Evolutionary conservation across 225 moss, liverwort and hornwort genomes (phyloP).

Genomic region (Straminergon stramineum): DNA sequence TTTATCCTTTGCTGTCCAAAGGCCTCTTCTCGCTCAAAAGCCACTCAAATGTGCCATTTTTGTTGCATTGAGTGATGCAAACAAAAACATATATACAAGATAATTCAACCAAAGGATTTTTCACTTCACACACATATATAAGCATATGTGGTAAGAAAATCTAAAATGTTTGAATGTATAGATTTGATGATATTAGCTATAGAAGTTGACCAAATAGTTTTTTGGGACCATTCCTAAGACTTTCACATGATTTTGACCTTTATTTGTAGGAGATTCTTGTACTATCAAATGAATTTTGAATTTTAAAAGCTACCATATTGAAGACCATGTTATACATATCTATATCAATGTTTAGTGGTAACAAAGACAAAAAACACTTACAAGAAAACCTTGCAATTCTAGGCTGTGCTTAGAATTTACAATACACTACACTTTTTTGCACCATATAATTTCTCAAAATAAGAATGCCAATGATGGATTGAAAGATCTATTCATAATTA

Average conservation of each 20-base stretch:
- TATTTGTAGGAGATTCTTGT: fast-evolving
- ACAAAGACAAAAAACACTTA: fast-evolving
- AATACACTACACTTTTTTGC: not conserved
- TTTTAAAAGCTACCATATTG: too few species aligned
- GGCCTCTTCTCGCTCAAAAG: not conserved
- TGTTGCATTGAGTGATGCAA: not conserved
- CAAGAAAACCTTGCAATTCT: fast-evolving
- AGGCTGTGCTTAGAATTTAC: not conserved
- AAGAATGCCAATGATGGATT: not conserved
- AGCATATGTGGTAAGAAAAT: not conserved
- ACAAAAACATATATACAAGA: fast-evolving
- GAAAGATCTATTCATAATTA: not conserved
- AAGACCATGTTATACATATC: not conserved
- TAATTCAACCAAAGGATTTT: not conserved
- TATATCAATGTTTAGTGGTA: not conserved
- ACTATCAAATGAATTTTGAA: not conserved
- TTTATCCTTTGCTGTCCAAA: fast-evolving
- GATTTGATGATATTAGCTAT: not conserved
- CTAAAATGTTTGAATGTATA: not conserved
- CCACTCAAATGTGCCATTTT: not conserved
- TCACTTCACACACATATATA: not conserved
- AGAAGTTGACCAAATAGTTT: not conserved
- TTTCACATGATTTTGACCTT: not conserved
- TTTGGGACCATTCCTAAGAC: too few species aligned
- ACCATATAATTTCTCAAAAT: not conserved